These are phyloP conservation scores for Guillardia theta DNA, from an alignment of 78 protist species.

Conservation along the genomic window DNA sequence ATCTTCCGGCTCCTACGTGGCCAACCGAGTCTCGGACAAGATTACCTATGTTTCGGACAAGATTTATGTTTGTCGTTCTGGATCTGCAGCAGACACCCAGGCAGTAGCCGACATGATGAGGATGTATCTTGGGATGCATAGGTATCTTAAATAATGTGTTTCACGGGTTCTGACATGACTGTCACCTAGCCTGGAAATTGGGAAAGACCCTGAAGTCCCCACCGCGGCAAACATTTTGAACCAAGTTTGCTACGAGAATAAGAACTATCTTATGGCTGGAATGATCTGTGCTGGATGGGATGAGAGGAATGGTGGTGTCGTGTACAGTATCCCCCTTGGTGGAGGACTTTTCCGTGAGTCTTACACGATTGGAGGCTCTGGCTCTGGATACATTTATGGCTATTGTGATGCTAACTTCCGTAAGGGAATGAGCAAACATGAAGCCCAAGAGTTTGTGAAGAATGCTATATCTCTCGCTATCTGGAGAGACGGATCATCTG, in stretches of 20 bases:
- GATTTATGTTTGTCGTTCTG: constrained; percentile 83
- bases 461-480: constrained; percentile 89
- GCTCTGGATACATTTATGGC: constrained; percentile 93
- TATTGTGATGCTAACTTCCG: constrained; percentile 86
- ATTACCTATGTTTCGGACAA: constrained; percentile 81
- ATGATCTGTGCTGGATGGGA: constrained; percentile 98
- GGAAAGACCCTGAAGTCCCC: constrained; percentile 77
- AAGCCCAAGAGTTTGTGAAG: constrained; percentile 55
- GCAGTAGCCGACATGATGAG: constrained; percentile 83
- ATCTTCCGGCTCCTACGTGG: constrained; percentile 87
- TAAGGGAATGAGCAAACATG: constrained; percentile 86
- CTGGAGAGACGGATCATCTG: constrained; percentile 97
- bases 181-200: constrained; percentile 63
- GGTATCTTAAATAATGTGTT: no score
- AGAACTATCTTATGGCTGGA: constrained; percentile 87
- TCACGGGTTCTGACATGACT: neutral
- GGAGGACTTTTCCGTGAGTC: constrained; percentile 84
- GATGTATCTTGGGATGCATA: constrained; percentile 77
- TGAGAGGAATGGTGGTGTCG: constrained; percentile 77
- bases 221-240: constrained; percentile 91
- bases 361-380: constrained; percentile 91
- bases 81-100: constrained; percentile 98
- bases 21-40: constrained; percentile 94
- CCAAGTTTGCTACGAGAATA: constrained; percentile 84
- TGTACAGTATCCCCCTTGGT: constrained; percentile 91